A percentile compares a stretch with the other conserved stretches of the same genome.
phyloP scores from a whole-genome alignment of 169 alveolate genomes.

The Plasmodium berghei region DNA sequence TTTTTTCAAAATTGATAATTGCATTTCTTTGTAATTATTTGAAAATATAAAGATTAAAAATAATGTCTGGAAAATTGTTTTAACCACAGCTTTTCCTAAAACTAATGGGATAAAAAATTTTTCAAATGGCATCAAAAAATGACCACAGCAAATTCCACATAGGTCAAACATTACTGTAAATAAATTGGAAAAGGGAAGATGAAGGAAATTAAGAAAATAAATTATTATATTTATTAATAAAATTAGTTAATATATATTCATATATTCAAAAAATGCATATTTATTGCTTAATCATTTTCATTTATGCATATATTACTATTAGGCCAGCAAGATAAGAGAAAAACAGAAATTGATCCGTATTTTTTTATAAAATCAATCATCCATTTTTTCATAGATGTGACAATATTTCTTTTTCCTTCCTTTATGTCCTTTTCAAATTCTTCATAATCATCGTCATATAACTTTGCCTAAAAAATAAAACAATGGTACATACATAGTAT shows the following conservation, averaged over 20 bases:
- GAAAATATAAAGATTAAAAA: conserved; percentile 88
- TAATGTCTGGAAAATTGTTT: conserved; percentile 87
- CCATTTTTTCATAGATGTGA: conserved; percentile 83
- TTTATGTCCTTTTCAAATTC: conserved; percentile 69
- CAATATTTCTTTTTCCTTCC: conserved; percentile 74
- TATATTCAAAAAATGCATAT: neutral
- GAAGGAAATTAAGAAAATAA: neutral
- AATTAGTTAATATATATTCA: neutral
- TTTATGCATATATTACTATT: conserved; percentile 77
- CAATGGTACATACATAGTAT: conserved; percentile 1
- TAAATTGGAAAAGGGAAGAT: neutral
- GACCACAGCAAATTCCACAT: conserved; percentile 95
- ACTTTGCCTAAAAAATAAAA: conserved; percentile 36
- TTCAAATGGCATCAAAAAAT: conserved; percentile 91
- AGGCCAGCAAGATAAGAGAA: conserved; percentile 90
- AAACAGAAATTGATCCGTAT: conserved; percentile 91
- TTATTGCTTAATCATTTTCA: no score
- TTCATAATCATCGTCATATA: conserved; percentile 66
- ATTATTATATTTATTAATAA: neutral
- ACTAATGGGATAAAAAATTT: conserved; percentile 93
- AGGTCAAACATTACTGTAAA: conserved; percentile 87
- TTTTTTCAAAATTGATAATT: conserved; percentile 33
- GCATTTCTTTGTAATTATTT: conserved; percentile 68
- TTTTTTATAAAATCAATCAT: conserved; percentile 86
- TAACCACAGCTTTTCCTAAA: conserved; percentile 93